These are phyloP conservation scores for Fusarium sublunatum DNA, from an alignment of 2,329 filamentous ascomycete species.

Conservation along the genomic window DNA sequence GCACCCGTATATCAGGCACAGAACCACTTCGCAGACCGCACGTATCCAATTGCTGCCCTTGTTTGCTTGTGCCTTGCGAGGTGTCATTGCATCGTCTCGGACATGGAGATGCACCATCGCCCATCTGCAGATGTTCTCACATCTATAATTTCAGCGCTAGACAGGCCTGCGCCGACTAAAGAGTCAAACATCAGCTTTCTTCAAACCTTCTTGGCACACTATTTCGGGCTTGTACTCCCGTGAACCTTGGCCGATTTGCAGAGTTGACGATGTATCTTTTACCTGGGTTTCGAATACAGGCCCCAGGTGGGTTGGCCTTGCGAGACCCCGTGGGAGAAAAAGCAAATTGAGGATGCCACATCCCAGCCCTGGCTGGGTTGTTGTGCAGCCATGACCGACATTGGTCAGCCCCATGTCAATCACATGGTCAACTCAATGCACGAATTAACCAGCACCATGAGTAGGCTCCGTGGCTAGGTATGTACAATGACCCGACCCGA, in stretches of 20 bases:
- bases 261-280: constrained; percentile 35
- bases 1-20: constrained; percentile 18
- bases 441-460: constrained; percentile 33
- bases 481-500: constrained; percentile 32
- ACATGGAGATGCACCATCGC: constrained; percentile 14
- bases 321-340: constrained; percentile 32
- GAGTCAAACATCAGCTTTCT: constrained; percentile 16
- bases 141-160: constrained; percentile 11
- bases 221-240: constrained; percentile 29
- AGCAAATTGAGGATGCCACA: constrained; percentile 40
- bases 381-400: constrained; percentile 42
- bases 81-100: constrained; percentile 25
- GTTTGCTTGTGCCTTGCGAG: constrained; percentile 13
- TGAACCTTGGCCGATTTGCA: constrained; percentile 28
- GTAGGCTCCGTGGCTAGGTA: constrained; percentile 42
- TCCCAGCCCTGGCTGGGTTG: constrained; percentile 37
- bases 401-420: constrained; percentile 43
- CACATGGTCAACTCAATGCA: constrained; percentile 44
- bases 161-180: constrained; percentile 22
- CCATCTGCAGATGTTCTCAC: constrained; percentile 9
- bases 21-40: constrained; percentile 23
- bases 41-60: constrained; percentile 21
- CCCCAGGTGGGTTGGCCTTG: constrained; percentile 26
- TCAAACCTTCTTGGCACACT: constrained; percentile 18
- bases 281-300: constrained; percentile 28